These are phyloP conservation scores for Candida manassasensis DNA, from an alignment of 805 yeast species.

Conservation along the genomic window DNA sequence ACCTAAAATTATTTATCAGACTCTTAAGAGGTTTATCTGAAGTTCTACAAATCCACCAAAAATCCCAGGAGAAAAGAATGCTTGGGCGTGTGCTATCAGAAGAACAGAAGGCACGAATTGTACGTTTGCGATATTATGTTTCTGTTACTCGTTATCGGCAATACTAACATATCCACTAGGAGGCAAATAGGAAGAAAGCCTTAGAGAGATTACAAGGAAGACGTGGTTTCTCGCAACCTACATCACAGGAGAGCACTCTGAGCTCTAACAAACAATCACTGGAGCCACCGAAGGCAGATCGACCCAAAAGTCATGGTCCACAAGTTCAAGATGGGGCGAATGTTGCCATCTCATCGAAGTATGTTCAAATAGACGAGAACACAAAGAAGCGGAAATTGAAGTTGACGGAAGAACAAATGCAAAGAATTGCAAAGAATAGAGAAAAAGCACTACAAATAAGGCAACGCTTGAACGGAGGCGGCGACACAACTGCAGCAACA, in stretches of 20 bases:
- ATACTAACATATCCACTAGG: slow-evolving; percentile 32
- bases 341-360: slow-evolving; percentile 7
- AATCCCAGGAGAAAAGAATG: too few species aligned
- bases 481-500: not conserved
- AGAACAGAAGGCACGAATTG: slow-evolving; percentile 4
- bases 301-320: slow-evolving; percentile 4
- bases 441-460: slow-evolving; percentile 47
- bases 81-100: not conserved
- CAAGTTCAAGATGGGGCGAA: slow-evolving; percentile 1
- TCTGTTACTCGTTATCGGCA: not conserved
- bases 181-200: slow-evolving; percentile 60
- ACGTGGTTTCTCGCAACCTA: too few species aligned
- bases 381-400: slow-evolving; percentile 21
- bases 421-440: slow-evolving; percentile 49
- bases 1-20: too few species aligned
- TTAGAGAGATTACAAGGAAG: slow-evolving; percentile 51
- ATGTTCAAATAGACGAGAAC: slow-evolving; percentile 8
- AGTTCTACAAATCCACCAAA: too few species aligned
- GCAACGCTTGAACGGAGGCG: slow-evolving; percentile 12
- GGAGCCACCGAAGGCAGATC: not conserved
- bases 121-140: slow-evolving; percentile 1
- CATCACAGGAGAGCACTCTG: too few species aligned
- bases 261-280: too few species aligned
- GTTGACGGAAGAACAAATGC: slow-evolving; percentile 47
- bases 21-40: too few species aligned